Evolutionary conservation across 2,329 filamentous ascomycete species (phyloP), one percentile per base, ranked within the genome.

Genomic region (Truncatella angustata): DNA sequence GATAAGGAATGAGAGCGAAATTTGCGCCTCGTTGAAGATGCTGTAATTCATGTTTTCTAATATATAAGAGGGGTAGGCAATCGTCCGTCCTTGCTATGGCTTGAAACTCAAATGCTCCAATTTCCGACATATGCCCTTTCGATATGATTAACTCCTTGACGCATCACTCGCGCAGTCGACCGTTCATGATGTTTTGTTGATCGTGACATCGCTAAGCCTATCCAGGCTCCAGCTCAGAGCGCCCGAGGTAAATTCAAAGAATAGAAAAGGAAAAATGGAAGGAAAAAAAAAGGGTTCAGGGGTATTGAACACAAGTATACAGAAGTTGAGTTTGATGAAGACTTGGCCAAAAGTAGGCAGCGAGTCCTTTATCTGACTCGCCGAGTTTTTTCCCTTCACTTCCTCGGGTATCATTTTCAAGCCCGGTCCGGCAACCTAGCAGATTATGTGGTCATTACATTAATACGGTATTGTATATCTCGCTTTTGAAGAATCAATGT

Each of bases 141-240:
- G 20, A 23, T 34, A 35, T 28, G 28, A 50, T 50, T 50, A 50
- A 50, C 47, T 50, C 47, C 47, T 30, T 24, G 47, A 50, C n/a
- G 23, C 47, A 42, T 34, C 30, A 26, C 5, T 30, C 32, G 35
- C 47, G 23, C 36, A 40, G 12, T 18, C 47, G 40, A 42, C 24
- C 36, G 24, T 28, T 50, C 47, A 50, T 50, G 23, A 42, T 11
- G 28, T 50, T 50, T 40, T 50, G 35, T 20, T 18, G 30, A 14
- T 50, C 47, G 28, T 50, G 37, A 49, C 32, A 30, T 12, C 24
- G 20, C 30, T 34, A 40, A 14, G 26, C 16, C 18, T 30, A 40
- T 28, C 23, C 26, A 40, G 12, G 14, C 43, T 16, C 26, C 44
- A 21, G 9, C 14, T 23, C 32, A 10, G 18, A 50, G 46, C 46